Conservation (phyloP, 1,139 yeast genomes). For the Suhomyces bolitotheri region DNA sequence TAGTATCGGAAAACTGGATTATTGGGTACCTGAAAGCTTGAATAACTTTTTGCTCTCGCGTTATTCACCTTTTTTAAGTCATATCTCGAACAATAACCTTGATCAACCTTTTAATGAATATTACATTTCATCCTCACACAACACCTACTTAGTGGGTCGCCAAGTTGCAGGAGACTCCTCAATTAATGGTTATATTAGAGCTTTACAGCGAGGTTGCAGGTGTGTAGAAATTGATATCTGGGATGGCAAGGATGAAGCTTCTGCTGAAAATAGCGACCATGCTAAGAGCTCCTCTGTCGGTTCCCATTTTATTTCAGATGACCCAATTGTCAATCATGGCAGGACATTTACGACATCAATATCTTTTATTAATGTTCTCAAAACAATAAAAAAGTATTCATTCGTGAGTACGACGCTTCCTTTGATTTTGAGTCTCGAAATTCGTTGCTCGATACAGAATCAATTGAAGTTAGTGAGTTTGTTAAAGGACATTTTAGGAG, state of each 20-base stretch:
- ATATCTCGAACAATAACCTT: conserved; percentile 33
- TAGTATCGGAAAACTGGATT: conserved; percentile 26
- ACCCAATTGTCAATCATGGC: conserved; percentile 92
- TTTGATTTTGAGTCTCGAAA: conserved; percentile 80
- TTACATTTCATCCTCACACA: conserved; percentile 89
- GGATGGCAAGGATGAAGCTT: conserved; percentile 59
- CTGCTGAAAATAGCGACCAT: background rate
- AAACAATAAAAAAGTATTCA: conserved; percentile 76
- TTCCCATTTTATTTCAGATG: conserved; percentile 23
- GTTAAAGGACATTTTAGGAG: conserved; percentile 60
- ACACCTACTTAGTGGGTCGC: conserved; percentile 84
- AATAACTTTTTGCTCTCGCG: conserved; percentile 53
- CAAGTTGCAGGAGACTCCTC: conserved; percentile 93
- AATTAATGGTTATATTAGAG: conserved; percentile 87
- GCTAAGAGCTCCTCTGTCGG: background rate
- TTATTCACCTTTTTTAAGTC: conserved; percentile 36
- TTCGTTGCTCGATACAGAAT: conserved; percentile 67
- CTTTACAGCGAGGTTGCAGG: conserved; percentile 86
- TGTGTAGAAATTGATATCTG: conserved; percentile 93
- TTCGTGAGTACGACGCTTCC: conserved; percentile 85
- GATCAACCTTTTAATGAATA: conserved; percentile 79
- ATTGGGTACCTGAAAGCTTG: conserved; percentile 52
- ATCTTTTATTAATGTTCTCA: conserved; percentile 66
- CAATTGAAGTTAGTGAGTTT: conserved; percentile 59
- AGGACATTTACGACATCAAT: conserved; percentile 75